Evolutionary conservation across 2,329 filamentous ascomycete species (phyloP), one percentile per base, ranked within the genome.

Genomic region (Mollisia scopiformis): DNA sequence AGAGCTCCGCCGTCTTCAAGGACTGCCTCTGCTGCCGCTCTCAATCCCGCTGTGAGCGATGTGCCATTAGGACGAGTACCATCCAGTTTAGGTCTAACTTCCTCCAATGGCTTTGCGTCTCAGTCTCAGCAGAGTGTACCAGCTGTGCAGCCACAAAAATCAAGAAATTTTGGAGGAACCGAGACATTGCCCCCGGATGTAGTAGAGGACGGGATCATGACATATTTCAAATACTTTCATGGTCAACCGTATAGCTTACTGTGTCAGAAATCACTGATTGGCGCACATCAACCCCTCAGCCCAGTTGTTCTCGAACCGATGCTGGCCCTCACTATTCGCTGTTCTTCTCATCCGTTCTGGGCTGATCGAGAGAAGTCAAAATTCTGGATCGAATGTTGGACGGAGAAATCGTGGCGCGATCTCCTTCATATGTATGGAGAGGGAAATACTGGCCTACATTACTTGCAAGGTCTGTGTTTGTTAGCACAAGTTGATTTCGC

Each of bases 401-500:
- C 63, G 16, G 58, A 60, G 19, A 56, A 33, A 31, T 61, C 61
- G 13, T 66, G 63, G 63, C 31, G 54, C 16, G 51, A 62, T n/a
- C 54, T 63, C 13, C 19, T 63, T 8, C 31, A 58, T 23, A 46
- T 58, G 54, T 66, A 66, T 35, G 57, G 58, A 31, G 58, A 62
- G 23, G 63, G 61, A 1, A 54, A 62, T 52, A 63, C 61, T 21
- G 58, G 59, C 31, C 50, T 63, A 16, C 19, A 47, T 21, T 66
- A 66, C 35, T 33, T 66, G 6, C 63, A 66, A 39, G 63, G 61
- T 7, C 59, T 66, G 11, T 66, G 61, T 49, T 57, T 66, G 5
- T 28, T 66, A n/a, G 63, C 63, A 10, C 61, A 63, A 33, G 63
- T 66, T 27, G 63, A 66, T 31, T 66, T 66, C 50, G 61, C 63